Base-by-base conservation (phyloP, 352 stramenopile genomes). In the Pythium grandisporangium region DNA sequence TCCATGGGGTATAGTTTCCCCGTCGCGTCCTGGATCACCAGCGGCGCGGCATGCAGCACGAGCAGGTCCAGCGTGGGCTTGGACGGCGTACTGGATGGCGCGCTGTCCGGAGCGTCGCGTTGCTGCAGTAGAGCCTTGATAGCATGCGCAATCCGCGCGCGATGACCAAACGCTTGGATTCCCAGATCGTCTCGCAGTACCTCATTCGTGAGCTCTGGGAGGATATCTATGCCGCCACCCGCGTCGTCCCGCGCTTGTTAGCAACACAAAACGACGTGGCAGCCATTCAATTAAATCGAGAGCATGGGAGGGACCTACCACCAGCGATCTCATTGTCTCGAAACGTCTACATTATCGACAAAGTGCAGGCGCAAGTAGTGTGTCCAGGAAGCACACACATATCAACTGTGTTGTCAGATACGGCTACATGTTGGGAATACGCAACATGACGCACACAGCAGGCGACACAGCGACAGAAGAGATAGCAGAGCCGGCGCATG, bases 1-100 rank as follows among this genome's bases (percentile, higher is more conserved):
- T 90, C 77, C 77, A 90, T 90, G 22, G 72, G 64, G 51, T 71
- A 84, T 30, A 88, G 75, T n/a, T 66, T 71, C 4, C 66, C 60
- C 30, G 67, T 66, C 25, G 57, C 68, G 61, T 90, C 69, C 45
- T 78, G 79, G 48, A 87, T 85, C 45, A 87, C 71, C 13, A 90
- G 70, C 38, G 77, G 77, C 17, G 77, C 74, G n/a, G 77, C 77
- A 22, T 90, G 77, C 16, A 90, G 74, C 34, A 90, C 77, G 36
- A 81, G 67, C 17, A 90, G 57, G 42, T 90, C 71, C 24, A 90
- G 56, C 33, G 59, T 63, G 40, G 81, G 85, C 12, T 61, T 45
- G 8, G 67, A 58, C 2, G 53, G 65, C 27, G 39, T 48, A 11
- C 39, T 14, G 21, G 34, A 19, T 10, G 52, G 10, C 19, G 41